A percentile compares a stretch with the other conserved stretches of the same genome.
These are phyloP conservation scores for Pestalotiopsis fici DNA, from an alignment of 2,329 filamentous ascomycete species.

Conservation along the genomic window DNA sequence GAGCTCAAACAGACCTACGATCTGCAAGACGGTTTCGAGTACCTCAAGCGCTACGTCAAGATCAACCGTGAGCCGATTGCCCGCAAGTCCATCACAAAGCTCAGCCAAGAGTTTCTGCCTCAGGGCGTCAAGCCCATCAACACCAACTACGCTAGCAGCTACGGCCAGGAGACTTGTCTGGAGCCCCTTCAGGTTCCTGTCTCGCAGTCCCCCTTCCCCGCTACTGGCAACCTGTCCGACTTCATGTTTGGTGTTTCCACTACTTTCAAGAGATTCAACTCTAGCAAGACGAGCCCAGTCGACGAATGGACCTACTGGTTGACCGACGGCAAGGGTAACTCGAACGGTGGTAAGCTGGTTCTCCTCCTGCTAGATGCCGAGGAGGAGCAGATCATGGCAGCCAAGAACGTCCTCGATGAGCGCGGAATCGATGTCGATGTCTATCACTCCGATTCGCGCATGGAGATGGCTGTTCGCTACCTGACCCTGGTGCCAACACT, in stretches of 20 bases:
- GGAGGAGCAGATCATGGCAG: conserved; percentile 50
- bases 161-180: conserved; percentile 43
- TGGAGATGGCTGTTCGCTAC: conserved; percentile 61
- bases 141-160: conserved; percentile 40
- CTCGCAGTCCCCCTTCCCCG: conserved; percentile 49
- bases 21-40: conserved; percentile 53
- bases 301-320: conserved; percentile 64
- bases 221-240: conserved; percentile 53
- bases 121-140: conserved; percentile 49
- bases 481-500: conserved; percentile 55
- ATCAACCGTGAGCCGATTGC: conserved; percentile 50
- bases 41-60: conserved; percentile 56
- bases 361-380: conserved; percentile 55
- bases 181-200: conserved; percentile 53
- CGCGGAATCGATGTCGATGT: conserved; percentile 60
- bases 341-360: conserved; percentile 58
- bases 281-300: conserved; percentile 51
- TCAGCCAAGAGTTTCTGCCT: conserved; percentile 48
- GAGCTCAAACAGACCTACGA: conserved; percentile 46
- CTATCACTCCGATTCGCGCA: conserved; percentile 51
- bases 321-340: conserved; percentile 54
- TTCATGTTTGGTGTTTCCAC: conserved; percentile 63
- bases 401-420: conserved; percentile 44
- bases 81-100: conserved; percentile 52
- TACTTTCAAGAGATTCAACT: conserved; percentile 55